Conservation (phyloP, 164 flowering plant genomes). For the Warburgia ugandensis region DNA sequence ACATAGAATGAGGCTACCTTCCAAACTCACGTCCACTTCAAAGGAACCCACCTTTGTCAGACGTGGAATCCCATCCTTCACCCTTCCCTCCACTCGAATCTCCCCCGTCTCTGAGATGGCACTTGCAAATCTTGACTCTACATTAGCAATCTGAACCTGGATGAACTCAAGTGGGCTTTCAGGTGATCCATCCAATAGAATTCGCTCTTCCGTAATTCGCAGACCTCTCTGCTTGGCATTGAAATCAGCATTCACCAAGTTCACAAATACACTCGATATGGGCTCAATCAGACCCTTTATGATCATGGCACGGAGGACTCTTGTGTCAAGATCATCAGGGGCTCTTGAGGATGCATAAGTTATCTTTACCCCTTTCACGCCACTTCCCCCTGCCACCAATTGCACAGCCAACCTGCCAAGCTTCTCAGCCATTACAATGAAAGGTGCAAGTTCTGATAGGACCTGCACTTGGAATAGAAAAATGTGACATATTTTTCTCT, state of each 20-base stretch:
- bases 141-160: slow-evolving; percentile 77
- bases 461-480: slow-evolving; percentile 34
- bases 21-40: slow-evolving; percentile 83
- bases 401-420: slow-evolving; percentile 88
- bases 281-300: slow-evolving; percentile 90
- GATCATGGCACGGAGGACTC: slow-evolving; percentile 92
- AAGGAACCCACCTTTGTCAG: slow-evolving; percentile 84
- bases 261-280: slow-evolving; percentile 65
- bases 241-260: slow-evolving; percentile 88
- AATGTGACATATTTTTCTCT: background rate
- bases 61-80: slow-evolving; percentile 79
- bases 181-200: slow-evolving; percentile 65
- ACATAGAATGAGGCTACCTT: slow-evolving; percentile 81
- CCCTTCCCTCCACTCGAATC: slow-evolving; percentile 69
- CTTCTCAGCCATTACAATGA: slow-evolving; percentile 70
- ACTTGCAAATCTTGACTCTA: slow-evolving; percentile 80
- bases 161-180: slow-evolving; percentile 72
- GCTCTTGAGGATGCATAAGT: slow-evolving; percentile 71
- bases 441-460: slow-evolving; percentile 71
- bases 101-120: slow-evolving; percentile 84
- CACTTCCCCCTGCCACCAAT: slow-evolving; percentile 82
- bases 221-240: slow-evolving; percentile 86
- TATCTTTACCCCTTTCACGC: slow-evolving; percentile 73
- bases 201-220: slow-evolving; percentile 62
- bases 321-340: slow-evolving; percentile 90